These are phyloP conservation scores for Lactifluus volemus DNA, from an alignment of 768 basidiomycete species.

Conservation along the genomic window DNA sequence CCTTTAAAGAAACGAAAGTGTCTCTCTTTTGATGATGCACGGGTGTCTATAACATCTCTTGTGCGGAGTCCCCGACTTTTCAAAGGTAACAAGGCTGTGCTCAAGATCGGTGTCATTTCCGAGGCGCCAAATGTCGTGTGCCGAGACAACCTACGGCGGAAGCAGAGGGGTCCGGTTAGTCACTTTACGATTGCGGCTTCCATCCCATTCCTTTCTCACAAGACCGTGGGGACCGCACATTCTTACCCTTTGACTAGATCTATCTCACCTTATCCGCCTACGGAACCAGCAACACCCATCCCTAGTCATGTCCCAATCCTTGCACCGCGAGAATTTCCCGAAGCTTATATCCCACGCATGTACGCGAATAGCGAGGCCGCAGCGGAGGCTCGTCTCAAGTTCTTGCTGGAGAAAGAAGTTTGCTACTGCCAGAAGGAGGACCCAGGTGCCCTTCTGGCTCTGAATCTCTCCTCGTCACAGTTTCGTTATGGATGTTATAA, in stretches of 20 bases:
- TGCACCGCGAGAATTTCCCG: not conserved
- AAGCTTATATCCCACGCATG: not conserved
- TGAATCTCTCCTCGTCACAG: not conserved
- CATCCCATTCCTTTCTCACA: not conserved
- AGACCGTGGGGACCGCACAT: not conserved
- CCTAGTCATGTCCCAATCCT: not conserved
- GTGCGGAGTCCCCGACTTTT: not conserved
- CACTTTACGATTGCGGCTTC: too few species aligned
- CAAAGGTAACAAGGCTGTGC: not conserved
- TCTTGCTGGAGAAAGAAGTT: slow-evolving; percentile 2
- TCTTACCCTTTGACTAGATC: not conserved
- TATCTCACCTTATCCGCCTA: slow-evolving; percentile 1
- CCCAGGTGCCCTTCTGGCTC: not conserved
- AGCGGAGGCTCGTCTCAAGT: slow-evolving; percentile 5
- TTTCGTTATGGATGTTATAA: slow-evolving; percentile 3
- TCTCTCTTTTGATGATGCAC: not conserved
- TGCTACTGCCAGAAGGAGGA: not conserved
- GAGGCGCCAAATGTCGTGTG: too few species aligned
- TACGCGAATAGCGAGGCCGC: slow-evolving; percentile 1
- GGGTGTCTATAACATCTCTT: not conserved
- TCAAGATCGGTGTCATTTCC: not conserved
- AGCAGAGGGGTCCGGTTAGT: not conserved
- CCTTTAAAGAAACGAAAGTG: slow-evolving; percentile 3
- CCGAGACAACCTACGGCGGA: not conserved
- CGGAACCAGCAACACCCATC: slow-evolving; percentile 1